Evolutionary conservation across 2,329 filamentous ascomycete genomes (phyloP).

Genomic region (Colletotrichum incanum): DNA sequence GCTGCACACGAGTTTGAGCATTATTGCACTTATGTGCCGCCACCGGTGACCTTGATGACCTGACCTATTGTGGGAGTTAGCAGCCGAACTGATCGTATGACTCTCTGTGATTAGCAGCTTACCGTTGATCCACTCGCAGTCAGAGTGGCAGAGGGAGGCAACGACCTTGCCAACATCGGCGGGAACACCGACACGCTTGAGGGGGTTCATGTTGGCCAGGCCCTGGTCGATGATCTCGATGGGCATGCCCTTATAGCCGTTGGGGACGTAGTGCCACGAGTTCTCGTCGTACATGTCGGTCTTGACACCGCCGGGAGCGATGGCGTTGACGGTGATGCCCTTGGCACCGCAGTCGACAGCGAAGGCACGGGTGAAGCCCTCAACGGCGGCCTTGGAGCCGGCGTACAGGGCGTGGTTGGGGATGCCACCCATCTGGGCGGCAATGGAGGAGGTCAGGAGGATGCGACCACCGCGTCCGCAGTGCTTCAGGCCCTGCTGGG

Average conservation of each 20-base stretch:
- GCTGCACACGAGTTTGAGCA: neutral
- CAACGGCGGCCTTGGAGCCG: slow-evolving; percentile 80
- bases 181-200: slow-evolving; percentile 71
- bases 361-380: slow-evolving; percentile 80
- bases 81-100: slow-evolving; percentile 68
- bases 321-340: slow-evolving; percentile 80
- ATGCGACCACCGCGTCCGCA: slow-evolving; percentile 79
- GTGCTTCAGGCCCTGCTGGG: slow-evolving; percentile 81
- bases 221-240: slow-evolving; percentile 69
- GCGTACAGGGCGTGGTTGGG: slow-evolving; percentile 81
- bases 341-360: slow-evolving; percentile 79
- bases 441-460: slow-evolving; percentile 81
- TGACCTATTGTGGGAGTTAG: slow-evolving; percentile 60
- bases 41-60: slow-evolving; percentile 58
- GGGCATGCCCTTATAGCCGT: slow-evolving; percentile 66
- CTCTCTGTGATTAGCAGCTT: slow-evolving; percentile 46
- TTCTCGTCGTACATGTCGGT: slow-evolving; percentile 84
- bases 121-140: slow-evolving; percentile 78
- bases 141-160: slow-evolving; percentile 68
- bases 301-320: slow-evolving; percentile 82
- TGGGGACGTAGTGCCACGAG: slow-evolving; percentile 76
- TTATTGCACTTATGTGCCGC: slow-evolving; percentile 43
- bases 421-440: slow-evolving; percentile 76
- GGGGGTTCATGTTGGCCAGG: slow-evolving; percentile 71
- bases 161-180: slow-evolving; percentile 73